These are phyloP conservation scores for Diaporthe caulivora DNA, from an alignment of 2,329 filamentous ascomycete genomes.

Conservation along the genomic window DNA sequence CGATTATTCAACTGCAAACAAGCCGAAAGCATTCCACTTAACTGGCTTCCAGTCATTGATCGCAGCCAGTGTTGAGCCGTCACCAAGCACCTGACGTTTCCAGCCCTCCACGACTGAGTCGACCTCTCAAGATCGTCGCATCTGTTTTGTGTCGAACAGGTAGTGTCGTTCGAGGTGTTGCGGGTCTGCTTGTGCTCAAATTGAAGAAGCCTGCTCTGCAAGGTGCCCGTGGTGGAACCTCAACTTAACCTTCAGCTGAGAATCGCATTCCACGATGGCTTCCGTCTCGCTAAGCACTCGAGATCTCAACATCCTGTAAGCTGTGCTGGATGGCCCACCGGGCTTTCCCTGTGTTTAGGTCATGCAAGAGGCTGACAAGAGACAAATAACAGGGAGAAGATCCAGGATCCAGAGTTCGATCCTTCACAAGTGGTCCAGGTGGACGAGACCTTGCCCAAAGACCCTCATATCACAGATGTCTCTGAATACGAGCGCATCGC, in stretches of 20 bases:
- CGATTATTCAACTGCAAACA: neutral
- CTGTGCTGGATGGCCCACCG: neutral
- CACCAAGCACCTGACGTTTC: neutral
- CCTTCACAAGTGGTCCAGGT: slow-evolving; percentile 66
- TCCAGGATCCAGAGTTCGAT: slow-evolving; percentile 75
- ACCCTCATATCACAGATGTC: slow-evolving; percentile 67
- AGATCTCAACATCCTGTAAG: slow-evolving; percentile 69
- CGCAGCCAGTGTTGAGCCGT: neutral
- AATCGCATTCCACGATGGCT: slow-evolving; percentile 56
- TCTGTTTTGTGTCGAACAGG: neutral
- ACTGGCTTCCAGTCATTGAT: slow-evolving; percentile 21
- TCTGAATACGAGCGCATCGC: slow-evolving; percentile 64
- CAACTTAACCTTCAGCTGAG: neutral
- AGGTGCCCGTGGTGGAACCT: neutral
- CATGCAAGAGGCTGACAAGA: slow-evolving; percentile 11
- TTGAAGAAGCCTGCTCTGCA: neutral
- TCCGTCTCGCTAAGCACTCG: slow-evolving; percentile 64
- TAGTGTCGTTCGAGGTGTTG: slow-evolving; percentile 19
- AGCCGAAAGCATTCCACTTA: slow-evolving; percentile 8
- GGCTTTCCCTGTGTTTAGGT: neutral
- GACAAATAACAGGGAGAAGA: slow-evolving; percentile 60
- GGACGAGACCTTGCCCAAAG: slow-evolving; percentile 66
- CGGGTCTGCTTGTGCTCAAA: neutral
- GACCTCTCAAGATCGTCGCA: neutral
- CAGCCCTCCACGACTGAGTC: neutral